Evolutionary conservation across 805 yeast species (phyloP), one percentile per base, ranked within the genome.

Genomic region (Ogataea sp.): DNA sequence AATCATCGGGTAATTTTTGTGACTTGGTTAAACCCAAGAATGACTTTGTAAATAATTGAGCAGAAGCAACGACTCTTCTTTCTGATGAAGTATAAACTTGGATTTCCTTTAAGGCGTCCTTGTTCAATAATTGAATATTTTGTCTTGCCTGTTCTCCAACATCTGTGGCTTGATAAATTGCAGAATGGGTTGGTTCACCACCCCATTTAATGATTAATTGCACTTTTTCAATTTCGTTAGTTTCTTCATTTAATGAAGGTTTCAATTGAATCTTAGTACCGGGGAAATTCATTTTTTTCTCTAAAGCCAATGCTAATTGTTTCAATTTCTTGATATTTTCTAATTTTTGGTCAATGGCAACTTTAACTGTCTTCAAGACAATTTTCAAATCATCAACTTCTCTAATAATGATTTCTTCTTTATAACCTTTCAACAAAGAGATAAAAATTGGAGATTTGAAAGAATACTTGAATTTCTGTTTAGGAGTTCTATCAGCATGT

Each of bases 111-210:
- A 93, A 68, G 8, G 93, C 87, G 30, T 80, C 83, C 45, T 83
- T 79, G 61, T 93, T 93, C 56, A 93, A 69, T 43, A 93, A 70
- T 55, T 85, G 81, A 50, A 88, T 74, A 59, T 93, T 95, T 57
- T 90, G 96, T 53, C 98, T 79, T 65, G 84, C 73, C 61, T 89
- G 96, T 56, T 90, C 97, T 39, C 98, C 99, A 16, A 93, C 75
- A 60, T 93, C 99, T 23, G 81, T 74, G 1, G 96, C 95, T 64
- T 93, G 99, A 58, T 87, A 84, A 46, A 81, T 75, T 2, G 97
- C 97, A 10, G 97, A 88, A 59, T 93, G 99, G 1, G 99, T 93
- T 6, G 98, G 97, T 61, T 93, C 99, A 46, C 99, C 99, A 51
- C 98, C 98, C 98, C 98, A 93, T 59, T 93, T 93, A 51, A 93